Conservation (phyloP, 2,329 filamentous ascomycete genomes). For the Pseudocercospora cruenta region DNA sequence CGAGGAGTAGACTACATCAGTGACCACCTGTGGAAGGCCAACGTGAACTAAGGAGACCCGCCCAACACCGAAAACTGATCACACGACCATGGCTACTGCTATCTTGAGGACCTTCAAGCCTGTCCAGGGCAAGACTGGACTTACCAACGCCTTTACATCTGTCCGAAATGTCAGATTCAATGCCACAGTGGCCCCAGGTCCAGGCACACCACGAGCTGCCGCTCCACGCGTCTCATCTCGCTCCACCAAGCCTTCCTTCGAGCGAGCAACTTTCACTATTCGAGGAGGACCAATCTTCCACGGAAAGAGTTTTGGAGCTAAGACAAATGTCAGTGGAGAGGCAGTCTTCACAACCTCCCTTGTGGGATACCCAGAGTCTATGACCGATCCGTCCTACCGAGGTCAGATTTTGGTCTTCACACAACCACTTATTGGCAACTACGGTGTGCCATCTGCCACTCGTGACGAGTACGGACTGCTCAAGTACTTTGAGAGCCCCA, state of each 20-base stretch:
- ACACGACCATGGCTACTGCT: conserved; percentile 42
- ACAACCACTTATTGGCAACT: conserved; percentile 96
- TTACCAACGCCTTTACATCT: conserved; percentile 48
- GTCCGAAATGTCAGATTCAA: conserved; percentile 55
- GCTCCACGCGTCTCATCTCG: conserved; percentile 58
- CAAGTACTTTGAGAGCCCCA: conserved; percentile 97
- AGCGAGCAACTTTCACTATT: conserved; percentile 92
- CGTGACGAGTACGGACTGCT: conserved; percentile 88
- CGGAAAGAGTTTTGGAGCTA: conserved; percentile 94
- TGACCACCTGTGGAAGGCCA: conserved; percentile 72
- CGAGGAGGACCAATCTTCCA: conserved; percentile 94
- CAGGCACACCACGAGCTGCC: conserved; percentile 71
- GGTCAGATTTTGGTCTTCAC: conserved; percentile 98
- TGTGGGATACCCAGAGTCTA: conserved; percentile 93
- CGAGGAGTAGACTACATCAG: conserved; percentile 60
- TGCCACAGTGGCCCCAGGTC: conserved; percentile 71
- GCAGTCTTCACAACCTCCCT: conserved; percentile 98
- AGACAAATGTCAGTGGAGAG: conserved; percentile 95
- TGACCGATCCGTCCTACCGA: conserved; percentile 71
- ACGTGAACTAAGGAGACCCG: conserved; percentile 58
- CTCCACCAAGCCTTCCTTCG: conserved; percentile 66
- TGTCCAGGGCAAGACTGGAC: conserved; percentile 38
- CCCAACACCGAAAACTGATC: conserved; percentile 27
- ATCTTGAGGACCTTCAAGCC: conserved; percentile 62
- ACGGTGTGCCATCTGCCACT: conserved; percentile 85